A percentile compares a stretch with the other conserved stretches of the same genome.
phyloP scores from a whole-genome alignment of 2,329 filamentous ascomycete species.

The Chaetomiaceae sp. region DNA sequence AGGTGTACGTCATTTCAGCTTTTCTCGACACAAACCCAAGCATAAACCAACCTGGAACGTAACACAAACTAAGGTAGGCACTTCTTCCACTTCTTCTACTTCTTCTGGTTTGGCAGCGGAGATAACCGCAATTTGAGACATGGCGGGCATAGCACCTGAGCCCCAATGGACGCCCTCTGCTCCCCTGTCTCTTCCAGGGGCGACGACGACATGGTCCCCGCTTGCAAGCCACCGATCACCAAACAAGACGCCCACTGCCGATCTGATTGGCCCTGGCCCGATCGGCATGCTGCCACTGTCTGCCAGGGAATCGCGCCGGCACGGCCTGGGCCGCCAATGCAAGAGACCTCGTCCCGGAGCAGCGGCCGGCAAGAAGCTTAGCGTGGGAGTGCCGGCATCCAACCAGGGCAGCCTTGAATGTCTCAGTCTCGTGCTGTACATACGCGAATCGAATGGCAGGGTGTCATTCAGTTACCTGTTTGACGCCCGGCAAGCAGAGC shows the following conservation, averaged over 20 bases:
- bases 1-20: constrained; percentile 2
- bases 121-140: not conserved
- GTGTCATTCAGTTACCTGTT: too few relatives aligned
- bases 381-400: not conserved
- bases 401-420: not conserved
- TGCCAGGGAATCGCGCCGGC: not conserved
- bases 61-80: too few relatives aligned
- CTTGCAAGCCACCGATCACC: not conserved
- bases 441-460: too few relatives aligned
- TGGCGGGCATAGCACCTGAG: too few relatives aligned
- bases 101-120: not conserved
- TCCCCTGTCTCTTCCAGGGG: not conserved
- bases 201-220: too few relatives aligned
- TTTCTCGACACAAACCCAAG: not conserved
- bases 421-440: too few relatives aligned
- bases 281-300: not conserved
- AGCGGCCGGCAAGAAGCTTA: constrained; percentile 1
- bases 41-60: too few relatives aligned
- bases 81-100: too few relatives aligned
- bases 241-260: not conserved
- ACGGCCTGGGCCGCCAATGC: not conserved
- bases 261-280: constrained; percentile 1
- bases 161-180: not conserved
- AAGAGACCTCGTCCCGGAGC: not conserved
- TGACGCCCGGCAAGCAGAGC: too few relatives aligned